Evolutionary conservation across 106 monocot genomes (phyloP), one percentile per base, ranked within the genome.

Genomic region (Phalaenopsis aphrodite): DNA sequence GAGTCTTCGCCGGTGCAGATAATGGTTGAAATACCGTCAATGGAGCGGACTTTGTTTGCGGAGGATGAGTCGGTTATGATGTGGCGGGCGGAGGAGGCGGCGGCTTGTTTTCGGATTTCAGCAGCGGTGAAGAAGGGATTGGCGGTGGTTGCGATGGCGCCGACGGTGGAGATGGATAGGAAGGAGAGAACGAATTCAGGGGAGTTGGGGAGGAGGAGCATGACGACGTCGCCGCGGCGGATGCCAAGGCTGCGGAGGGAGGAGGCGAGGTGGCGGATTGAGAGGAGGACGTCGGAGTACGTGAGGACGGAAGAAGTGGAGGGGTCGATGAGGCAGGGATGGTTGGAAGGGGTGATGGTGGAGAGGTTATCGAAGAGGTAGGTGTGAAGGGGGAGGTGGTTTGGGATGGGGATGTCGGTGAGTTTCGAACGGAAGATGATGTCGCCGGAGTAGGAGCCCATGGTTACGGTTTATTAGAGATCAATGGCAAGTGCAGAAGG

Each of bases 111-210:
- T 78, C 23, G 47, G 80, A 98, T 89, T 81, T 98, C 97, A 18
- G 80, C 24, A 15, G 97, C 67, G 36, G 92, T 97, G 87, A 81
- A 87, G 86, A 94, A 92, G 24, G 97, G 97, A 80, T 95, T 95
- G 81, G 95, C 95, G 3, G 92, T 88, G 58, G 95, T 95, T 23
- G 87, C 58, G 42, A 79, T 64, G 74, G 92, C 92, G 41, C 95
- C 95, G 55, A 74, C 46, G 78, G 47, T 72, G 19, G 95, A 95
- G 3, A 90, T 90, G 9, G 67, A 92, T 77, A 95, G 87, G 87
- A 95, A 95, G 75, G 88, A 67, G 79, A 92, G 46, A 42, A 86
- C 88, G 83, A 95, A 95, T 76, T 95, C 95, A 3, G 88, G 30
- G 2, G 79, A 90, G 81, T 95, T 95, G 75, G 82, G 92, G 41